Evolutionary conservation across 176 grass and related monocot genomes (phyloP).

Genomic region (Carex myosuroides): DNA sequence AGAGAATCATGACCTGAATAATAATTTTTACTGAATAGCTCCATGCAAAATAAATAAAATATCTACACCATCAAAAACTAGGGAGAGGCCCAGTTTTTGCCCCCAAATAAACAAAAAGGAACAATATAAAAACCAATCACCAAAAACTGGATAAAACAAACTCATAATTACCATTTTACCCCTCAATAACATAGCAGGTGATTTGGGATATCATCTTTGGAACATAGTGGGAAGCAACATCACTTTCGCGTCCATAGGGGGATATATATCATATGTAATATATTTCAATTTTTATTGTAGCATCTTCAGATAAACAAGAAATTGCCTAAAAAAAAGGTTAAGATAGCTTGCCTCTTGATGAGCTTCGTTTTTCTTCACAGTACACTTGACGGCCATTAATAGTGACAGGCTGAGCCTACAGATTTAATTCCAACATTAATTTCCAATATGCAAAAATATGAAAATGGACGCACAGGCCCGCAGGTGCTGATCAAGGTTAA

Average conservation of each 20-base stretch:
- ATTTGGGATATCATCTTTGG: not conserved
- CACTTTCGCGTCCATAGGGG: not conserved
- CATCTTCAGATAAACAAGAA: not conserved
- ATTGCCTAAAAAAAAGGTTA: not conserved
- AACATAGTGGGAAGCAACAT: not conserved
- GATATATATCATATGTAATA: not conserved
- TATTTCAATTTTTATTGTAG: not conserved
- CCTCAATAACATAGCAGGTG: not conserved
- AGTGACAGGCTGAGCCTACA: slow-evolving; percentile 37
- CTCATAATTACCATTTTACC: not conserved
- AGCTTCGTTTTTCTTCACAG: slow-evolving; percentile 59
- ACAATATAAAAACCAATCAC: not conserved
- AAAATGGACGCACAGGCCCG: not conserved
- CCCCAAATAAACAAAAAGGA: not conserved
- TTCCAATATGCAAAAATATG: not conserved
- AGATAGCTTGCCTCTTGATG: slow-evolving; percentile 45
- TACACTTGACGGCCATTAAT: slow-evolving; percentile 30
- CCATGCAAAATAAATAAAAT: not conserved
- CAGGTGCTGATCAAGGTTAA: not conserved
- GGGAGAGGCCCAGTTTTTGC: not conserved
- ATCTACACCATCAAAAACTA: not conserved
- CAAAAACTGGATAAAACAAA: not conserved
- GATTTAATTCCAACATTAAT: slow-evolving; percentile 1
- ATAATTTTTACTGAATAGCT: not conserved
- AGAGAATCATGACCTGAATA: not conserved